Evolutionary conservation across 176 grass and related monocot genomes (phyloP).

Genomic region (Poa annua): DNA sequence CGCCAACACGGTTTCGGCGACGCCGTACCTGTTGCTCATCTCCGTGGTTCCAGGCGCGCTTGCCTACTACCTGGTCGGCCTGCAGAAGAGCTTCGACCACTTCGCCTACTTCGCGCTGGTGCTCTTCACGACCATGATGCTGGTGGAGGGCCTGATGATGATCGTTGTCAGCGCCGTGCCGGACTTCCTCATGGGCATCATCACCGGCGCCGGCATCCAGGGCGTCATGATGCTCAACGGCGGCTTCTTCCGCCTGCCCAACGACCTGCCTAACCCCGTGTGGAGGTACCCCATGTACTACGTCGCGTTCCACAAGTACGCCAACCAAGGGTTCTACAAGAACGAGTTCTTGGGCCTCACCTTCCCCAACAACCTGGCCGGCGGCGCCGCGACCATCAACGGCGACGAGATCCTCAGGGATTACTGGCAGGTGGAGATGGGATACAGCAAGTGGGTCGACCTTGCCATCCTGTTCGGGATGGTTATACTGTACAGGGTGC

Average conservation of each 20-base stretch:
- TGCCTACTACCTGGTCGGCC: conserved; percentile 70
- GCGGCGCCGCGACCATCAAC: conserved; percentile 42
- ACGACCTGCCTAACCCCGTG: conserved; percentile 58
- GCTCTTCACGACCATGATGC: conserved; percentile 80
- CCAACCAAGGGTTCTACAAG: conserved; percentile 88
- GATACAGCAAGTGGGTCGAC: conserved; percentile 87
- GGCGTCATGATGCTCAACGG: conserved; percentile 94
- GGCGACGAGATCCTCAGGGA: conserved; percentile 64
- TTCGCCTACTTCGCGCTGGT: conserved; percentile 79
- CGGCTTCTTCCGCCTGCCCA: conserved; percentile 81
- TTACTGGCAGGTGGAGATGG: conserved; percentile 74
- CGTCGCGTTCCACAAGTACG: conserved; percentile 83
- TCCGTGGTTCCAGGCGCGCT: conserved; percentile 76
- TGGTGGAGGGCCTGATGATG: conserved; percentile 94
- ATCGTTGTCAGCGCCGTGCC: conserved; percentile 80
- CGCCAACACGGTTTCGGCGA: conserved; percentile 73
- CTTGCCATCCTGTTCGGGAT: conserved; percentile 66
- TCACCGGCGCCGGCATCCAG: conserved; percentile 85
- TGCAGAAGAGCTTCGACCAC: conserved; percentile 66
- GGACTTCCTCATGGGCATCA: conserved; percentile 96
- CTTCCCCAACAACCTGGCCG: conserved; percentile 60
- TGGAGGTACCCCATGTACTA: conserved; percentile 94
- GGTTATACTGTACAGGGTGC: conserved; percentile 63
- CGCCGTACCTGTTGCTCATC: conserved; percentile 79
- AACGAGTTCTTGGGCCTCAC: conserved; percentile 84